Evolutionary conservation across 1,139 yeast species (phyloP).

Genomic region (Pichia sp.): DNA sequence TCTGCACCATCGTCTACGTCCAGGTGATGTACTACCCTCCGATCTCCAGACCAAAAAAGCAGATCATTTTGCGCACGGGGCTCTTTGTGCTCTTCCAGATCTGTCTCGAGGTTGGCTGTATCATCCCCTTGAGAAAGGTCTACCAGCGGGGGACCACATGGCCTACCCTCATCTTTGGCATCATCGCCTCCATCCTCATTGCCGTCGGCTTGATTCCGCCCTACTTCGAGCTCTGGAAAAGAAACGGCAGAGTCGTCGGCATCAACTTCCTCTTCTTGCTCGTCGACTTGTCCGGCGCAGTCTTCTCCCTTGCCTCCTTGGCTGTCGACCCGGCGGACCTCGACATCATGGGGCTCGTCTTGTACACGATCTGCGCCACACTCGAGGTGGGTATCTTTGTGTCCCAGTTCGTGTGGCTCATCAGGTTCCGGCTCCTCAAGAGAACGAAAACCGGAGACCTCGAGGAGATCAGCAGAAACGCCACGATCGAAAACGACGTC

Average conservation of each 20-base stretch:
- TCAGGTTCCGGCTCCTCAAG: constrained; percentile 43
- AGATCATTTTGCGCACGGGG: constrained; percentile 37
- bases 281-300: constrained; percentile 80
- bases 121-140: constrained; percentile 64
- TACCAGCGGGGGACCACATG: constrained; percentile 50
- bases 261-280: constrained; percentile 75
- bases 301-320: constrained; percentile 65
- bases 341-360: constrained; percentile 73
- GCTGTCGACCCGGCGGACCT: constrained; percentile 41
- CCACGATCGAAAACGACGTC: background rate
- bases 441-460: background rate
- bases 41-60: constrained; percentile 36
- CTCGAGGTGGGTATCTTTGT: constrained; percentile 74
- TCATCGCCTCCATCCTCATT: constrained; percentile 68
- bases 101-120: constrained; percentile 66
- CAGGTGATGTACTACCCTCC: constrained; percentile 87
- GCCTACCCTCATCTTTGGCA: constrained; percentile 79
- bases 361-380: constrained; percentile 67
- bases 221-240: constrained; percentile 73
- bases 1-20: constrained; percentile 63
- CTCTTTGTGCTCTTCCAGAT: constrained; percentile 44
- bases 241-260: constrained; percentile 82
- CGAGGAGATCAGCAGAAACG: background rate
- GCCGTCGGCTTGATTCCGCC: constrained; percentile 85
- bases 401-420: constrained; percentile 69